These are phyloP conservation scores for Nakataea oryzae DNA, from an alignment of 2,329 filamentous ascomycete genomes.

Conservation along the genomic window DNA sequence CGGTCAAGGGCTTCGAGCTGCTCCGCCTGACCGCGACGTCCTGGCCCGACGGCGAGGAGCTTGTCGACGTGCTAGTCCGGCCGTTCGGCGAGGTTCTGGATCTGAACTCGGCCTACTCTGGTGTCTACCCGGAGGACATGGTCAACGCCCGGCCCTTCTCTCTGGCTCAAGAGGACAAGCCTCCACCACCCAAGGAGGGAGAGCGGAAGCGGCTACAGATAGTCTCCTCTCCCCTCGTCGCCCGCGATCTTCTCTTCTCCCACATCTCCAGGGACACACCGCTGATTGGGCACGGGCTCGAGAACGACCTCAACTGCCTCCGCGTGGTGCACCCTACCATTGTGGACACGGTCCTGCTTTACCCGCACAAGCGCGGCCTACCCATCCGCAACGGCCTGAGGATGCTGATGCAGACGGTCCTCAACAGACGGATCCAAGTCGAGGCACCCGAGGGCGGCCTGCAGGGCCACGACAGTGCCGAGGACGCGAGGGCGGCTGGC, in stretches of 20 bases:
- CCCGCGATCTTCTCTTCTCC: constrained; percentile 67
- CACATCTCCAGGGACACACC: constrained; percentile 68
- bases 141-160: constrained; percentile 52
- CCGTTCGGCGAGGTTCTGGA: constrained; percentile 13
- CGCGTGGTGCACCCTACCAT: constrained; percentile 13
- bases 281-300: constrained; percentile 83
- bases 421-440: constrained; percentile 71
- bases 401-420: constrained; percentile 55
- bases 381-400: constrained; percentile 74
- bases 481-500: constrained; percentile 83
- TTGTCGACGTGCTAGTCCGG: constrained; percentile 57
- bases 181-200: constrained; percentile 11
- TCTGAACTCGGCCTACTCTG: constrained; percentile 78
- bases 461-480: constrained; percentile 78
- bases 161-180: constrained; percentile 15
- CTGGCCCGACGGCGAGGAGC: constrained; percentile 66
- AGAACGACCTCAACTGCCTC: constrained; percentile 80
- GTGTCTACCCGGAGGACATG: constrained; percentile 71
- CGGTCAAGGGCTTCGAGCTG: constrained; percentile 76
- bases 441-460: constrained; percentile 34
- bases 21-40: constrained; percentile 80
- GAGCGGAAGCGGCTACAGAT: constrained; percentile 48
- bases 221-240: constrained; percentile 62
- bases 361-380: constrained; percentile 65
- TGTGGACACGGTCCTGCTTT: constrained; percentile 37